Conservation (phyloP, 306 rosid genomes). For the Nissolia schottii region DNA sequence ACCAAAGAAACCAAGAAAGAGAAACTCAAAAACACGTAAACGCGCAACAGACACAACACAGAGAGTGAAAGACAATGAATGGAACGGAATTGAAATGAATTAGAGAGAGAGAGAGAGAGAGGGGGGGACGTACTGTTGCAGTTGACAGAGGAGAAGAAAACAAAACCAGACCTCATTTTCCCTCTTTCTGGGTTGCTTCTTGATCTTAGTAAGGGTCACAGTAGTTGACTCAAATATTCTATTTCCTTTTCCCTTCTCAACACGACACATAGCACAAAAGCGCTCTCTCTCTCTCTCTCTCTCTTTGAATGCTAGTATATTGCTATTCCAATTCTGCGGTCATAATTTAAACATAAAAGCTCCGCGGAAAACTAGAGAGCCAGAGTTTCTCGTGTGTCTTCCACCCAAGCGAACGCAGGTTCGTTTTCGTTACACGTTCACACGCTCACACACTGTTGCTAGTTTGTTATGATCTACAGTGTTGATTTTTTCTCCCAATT, state of each 20-base stretch:
- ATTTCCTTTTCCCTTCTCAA: neutral
- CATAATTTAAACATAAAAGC: neutral
- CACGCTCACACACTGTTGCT: no score
- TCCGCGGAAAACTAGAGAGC: slow-evolving; percentile 23
- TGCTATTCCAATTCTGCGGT: neutral
- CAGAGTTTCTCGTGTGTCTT: slow-evolving; percentile 19
- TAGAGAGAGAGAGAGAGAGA: neutral
- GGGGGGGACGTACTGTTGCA: neutral
- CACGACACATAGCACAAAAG: neutral
- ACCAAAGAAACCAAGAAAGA: neutral
- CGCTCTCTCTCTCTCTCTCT: neutral
- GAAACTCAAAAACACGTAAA: neutral
- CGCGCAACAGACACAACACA: neutral
- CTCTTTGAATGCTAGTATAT: neutral
- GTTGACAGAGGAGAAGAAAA: neutral
- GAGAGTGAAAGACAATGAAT: no score
- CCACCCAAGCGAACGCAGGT: slow-evolving; percentile 13
- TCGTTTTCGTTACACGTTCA: slow-evolving; percentile 2
- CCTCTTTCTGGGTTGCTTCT: neutral
- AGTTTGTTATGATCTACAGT: no score
- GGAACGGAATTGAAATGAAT: no score
- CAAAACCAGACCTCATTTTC: neutral
- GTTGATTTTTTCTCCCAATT: neutral
- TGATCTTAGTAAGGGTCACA: no score
- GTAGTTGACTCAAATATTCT: neutral